Evolutionary conservation across 139 green algal genomes (phyloP).

Genomic region (Dunaliella primolecta): DNA sequence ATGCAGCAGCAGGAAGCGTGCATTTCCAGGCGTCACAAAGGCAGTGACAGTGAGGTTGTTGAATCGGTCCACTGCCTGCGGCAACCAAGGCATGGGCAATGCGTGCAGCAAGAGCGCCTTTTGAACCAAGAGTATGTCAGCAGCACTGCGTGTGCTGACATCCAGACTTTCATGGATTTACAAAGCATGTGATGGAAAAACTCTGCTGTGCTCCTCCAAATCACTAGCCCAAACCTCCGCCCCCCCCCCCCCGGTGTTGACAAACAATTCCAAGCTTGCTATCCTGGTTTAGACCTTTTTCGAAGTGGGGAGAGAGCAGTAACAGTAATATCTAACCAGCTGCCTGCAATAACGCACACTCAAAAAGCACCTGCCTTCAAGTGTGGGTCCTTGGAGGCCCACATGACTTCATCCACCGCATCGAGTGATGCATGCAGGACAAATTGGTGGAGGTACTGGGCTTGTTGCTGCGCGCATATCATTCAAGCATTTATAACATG

Average conservation of each 20-base stretch:
- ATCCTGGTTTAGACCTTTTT: no score
- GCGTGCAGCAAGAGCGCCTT: not conserved
- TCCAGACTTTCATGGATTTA: not conserved
- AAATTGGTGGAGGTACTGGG: slow-evolving; percentile 96
- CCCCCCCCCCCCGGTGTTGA: no score
- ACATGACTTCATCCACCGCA: slow-evolving; percentile 87
- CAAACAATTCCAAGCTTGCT: no score
- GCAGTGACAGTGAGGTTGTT: slow-evolving; percentile 85
- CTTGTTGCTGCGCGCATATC: slow-evolving; percentile 65
- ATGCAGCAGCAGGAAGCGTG: slow-evolving; percentile 88
- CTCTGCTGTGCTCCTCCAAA: no score
- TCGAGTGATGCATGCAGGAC: slow-evolving; percentile 92
- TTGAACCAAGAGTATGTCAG: not conserved
- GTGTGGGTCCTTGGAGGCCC: slow-evolving; percentile 73
- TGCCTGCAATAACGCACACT: no score
- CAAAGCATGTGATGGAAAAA: not conserved
- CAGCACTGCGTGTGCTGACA: not conserved
- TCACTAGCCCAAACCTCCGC: no score
- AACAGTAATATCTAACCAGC: no score
- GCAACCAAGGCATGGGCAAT: not conserved
- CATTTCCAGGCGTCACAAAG: slow-evolving; percentile 72
- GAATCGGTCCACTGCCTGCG: slow-evolving; percentile 87
- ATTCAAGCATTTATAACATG: no score
- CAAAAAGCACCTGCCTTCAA: slow-evolving; percentile 70
- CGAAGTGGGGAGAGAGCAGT: no score